Conservation (phyloP, 2,329 filamentous ascomycete species). For the Pseudogymnoascus sp. region DNA sequence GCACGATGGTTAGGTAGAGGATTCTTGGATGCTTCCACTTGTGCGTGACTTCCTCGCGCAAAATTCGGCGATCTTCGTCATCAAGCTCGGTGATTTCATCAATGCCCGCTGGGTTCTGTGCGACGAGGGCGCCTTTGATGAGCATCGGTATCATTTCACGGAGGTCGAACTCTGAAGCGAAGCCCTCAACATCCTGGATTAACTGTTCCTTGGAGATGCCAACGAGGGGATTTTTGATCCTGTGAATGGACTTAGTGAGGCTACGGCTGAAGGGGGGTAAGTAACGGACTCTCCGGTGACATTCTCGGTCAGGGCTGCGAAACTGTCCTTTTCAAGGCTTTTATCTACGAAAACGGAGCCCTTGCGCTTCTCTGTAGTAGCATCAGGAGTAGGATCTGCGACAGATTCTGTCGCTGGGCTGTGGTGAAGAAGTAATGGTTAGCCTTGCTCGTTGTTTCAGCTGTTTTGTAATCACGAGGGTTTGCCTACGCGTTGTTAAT, state of each 20-base stretch:
- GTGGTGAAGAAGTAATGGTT: not conserved
- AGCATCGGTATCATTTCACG: conserved; percentile 28
- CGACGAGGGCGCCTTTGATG: conserved; percentile 35
- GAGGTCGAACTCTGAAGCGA: conserved; percentile 53
- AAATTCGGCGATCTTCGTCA: conserved; percentile 33
- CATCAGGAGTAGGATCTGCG: not conserved
- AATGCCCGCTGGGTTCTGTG: conserved; percentile 28
- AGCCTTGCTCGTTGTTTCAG: not conserved
- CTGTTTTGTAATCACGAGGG: not conserved
- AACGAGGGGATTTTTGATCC: conserved; percentile 51
- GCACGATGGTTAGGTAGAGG: conserved; percentile 60
- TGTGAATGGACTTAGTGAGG: conserved; percentile 22
- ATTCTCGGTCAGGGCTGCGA: conserved; percentile 23
- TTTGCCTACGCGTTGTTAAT: not conserved
- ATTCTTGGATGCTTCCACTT: conserved; percentile 59
- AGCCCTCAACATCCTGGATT: conserved; percentile 50
- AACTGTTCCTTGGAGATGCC: conserved; percentile 47
- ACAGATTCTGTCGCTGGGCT: not conserved
- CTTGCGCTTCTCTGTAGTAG: conserved; percentile 13
- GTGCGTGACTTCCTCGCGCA: conserved; percentile 51
- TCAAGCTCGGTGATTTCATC: conserved; percentile 25
- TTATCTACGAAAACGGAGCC: conserved; percentile 20
- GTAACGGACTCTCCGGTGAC: conserved; percentile 24
- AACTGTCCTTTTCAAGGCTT: conserved; percentile 17
- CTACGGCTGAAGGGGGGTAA: not conserved